Evolutionary conservation across 2,329 filamentous ascomycete genomes (phyloP), one percentile per base, ranked within the genome.

Genomic region (Lojkania enalia): DNA sequence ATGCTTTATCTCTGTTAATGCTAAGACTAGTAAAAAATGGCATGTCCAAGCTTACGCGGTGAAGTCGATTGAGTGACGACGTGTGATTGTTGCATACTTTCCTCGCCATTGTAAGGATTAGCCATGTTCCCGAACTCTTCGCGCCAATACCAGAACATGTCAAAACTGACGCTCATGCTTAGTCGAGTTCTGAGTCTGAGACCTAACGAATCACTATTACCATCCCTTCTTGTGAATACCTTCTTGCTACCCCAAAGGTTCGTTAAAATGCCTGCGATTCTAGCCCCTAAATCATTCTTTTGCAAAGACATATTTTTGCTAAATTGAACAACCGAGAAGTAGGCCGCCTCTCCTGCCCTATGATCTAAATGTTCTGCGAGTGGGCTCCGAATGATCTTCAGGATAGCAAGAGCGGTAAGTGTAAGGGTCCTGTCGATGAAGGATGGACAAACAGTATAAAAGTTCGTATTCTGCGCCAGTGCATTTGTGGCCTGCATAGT

Each of bases 121-220:
- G 55, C 49, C 62, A 67, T 66, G 42, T 68, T 61, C 18, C 63
- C 60, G 21, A 69, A 70, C 25, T 68, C 66, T 45, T 67, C 66
- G 39, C 66, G 51, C 66, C 66, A 70, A 35, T 68, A 70, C 66
- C 66, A 70, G 47, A 70, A 69, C 64, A 68, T 69, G 37, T 70
- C 66, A 35, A 69, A 70, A 31, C 58, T 66, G 13, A 70, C 57
- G 39, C 64, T 68, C 66, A 70, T 70, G 37, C 61, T 66, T 12
- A 70, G 48, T 35, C 66, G 44, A 7, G 63, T 69, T 33, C 66
- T 49, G 20, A 70, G 37, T 25, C 64, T 52, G 15, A 70, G 43
- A 5, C 60, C 60, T 2, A 70, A 49, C 29, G 60, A 60, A 36
- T 70, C 66, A 5, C 66, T 32, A 14, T 49, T 56, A 5, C 66